A percentile compares a stretch with the other conserved stretches of the same genome.
Evolutionary conservation across 179 eudicot species (phyloP).

Genomic region (Pouteria campechiana): DNA sequence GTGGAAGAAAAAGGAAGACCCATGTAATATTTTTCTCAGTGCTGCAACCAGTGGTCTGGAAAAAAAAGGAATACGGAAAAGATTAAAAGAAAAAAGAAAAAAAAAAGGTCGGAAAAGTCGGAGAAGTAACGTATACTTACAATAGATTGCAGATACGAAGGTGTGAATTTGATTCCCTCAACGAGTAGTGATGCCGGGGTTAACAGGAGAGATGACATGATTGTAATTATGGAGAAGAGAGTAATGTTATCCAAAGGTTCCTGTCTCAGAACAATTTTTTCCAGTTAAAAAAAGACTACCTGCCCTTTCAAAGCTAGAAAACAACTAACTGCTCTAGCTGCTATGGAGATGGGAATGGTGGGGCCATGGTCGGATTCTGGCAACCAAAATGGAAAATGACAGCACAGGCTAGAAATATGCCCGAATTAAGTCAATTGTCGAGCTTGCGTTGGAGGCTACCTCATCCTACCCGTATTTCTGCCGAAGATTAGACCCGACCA

Average conservation of each 20-base stretch:
- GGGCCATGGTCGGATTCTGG: too few species aligned
- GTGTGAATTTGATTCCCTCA: slow-evolving; percentile 78
- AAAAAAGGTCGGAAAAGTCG: neutral
- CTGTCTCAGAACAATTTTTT: slow-evolving; percentile 38
- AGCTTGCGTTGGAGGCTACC: too few species aligned
- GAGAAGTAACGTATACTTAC: too few species aligned
- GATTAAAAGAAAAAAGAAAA: neutral
- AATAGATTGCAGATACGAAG: slow-evolving; percentile 51
- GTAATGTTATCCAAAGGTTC: slow-evolving; percentile 81
- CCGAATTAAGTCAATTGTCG: too few species aligned
- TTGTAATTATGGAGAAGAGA: slow-evolving; percentile 77
- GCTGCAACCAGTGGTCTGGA: neutral
- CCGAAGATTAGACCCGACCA: too few species aligned
- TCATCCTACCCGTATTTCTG: too few species aligned
- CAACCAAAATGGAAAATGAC: too few species aligned
- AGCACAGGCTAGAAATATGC: too few species aligned
- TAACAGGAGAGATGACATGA: slow-evolving; percentile 53
- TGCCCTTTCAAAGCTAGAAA: neutral
- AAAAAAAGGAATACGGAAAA: neutral
- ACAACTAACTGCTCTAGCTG: too few species aligned
- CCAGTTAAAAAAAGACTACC: neutral
- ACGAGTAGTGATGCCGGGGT: slow-evolving; percentile 52
- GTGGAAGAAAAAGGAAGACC: neutral
- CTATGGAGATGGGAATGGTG: too few species aligned
- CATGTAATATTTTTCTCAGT: too few species aligned